Evolutionary conservation across 1,139 yeast species (phyloP).

Genomic region (Scheffersomyces quercinus): DNA sequence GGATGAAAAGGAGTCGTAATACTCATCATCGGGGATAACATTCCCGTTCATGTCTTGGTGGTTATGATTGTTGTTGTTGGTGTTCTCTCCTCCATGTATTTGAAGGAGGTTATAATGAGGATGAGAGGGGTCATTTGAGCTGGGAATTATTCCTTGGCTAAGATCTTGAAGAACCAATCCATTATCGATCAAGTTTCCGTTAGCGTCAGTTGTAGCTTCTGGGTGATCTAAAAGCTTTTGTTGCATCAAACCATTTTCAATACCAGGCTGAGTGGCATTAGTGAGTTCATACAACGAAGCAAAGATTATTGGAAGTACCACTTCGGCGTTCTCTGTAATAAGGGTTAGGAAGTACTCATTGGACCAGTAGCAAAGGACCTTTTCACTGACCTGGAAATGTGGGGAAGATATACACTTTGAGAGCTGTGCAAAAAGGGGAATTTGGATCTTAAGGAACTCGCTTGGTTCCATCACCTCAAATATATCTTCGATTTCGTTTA

Average conservation of each 20-base stretch:
- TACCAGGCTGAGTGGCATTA: constrained; percentile 50
- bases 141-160: constrained; percentile 19
- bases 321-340: constrained; percentile 89
- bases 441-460: constrained; percentile 89
- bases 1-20: constrained; percentile 44
- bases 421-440: constrained; percentile 90
- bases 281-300: constrained; percentile 87
- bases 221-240: constrained; percentile 45
- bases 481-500: constrained; percentile 94
- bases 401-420: constrained; percentile 93
- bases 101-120: constrained; percentile 19
- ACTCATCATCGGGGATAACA: constrained; percentile 47
- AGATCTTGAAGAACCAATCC: constrained; percentile 34
- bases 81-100: constrained; percentile 7
- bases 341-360: constrained; percentile 90
- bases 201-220: constrained; percentile 44
- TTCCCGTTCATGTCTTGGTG: constrained; percentile 17
- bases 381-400: constrained; percentile 96
- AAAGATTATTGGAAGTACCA: constrained; percentile 87
- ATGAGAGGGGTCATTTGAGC: constrained; percentile 18
- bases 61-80: constrained; percentile 12
- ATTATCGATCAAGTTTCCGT: constrained; percentile 46
- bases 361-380: constrained; percentile 91
- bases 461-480: constrained; percentile 94
- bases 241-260: constrained; percentile 50